These are phyloP conservation scores for Colletotrichum echinochloae DNA, from an alignment of 2,329 filamentous ascomycete genomes.

Conservation along the genomic window DNA sequence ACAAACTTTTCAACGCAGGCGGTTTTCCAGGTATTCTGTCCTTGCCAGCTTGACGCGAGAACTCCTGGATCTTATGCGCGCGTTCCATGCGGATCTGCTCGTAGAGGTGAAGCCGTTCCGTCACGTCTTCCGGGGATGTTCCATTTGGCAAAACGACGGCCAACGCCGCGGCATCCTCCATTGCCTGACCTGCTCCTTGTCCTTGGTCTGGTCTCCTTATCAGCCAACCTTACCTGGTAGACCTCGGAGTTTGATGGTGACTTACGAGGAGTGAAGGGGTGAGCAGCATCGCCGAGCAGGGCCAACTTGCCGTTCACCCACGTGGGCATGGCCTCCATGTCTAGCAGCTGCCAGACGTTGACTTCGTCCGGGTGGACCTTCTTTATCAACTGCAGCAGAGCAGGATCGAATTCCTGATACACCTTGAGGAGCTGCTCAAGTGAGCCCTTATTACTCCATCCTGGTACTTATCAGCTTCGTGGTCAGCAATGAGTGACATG, in stretches of 20 bases:
- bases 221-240: not conserved
- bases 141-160: slow-evolving; percentile 65
- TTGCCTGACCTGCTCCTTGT: slow-evolving; percentile 71
- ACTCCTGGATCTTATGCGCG: slow-evolving; percentile 68
- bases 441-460: slow-evolving; percentile 54
- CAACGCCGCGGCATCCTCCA: slow-evolving; percentile 74
- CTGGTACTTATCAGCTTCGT: slow-evolving; percentile 40
- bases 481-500: too few species aligned
- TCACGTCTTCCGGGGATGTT: slow-evolving; percentile 58
- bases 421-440: slow-evolving; percentile 53
- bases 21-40: slow-evolving; percentile 49
- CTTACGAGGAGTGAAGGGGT: slow-evolving; percentile 73
- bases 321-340: slow-evolving; percentile 68
- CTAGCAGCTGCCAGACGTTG: slow-evolving; percentile 70
- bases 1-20: slow-evolving; percentile 24
- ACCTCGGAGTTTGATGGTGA: not conserved
- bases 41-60: slow-evolving; percentile 63
- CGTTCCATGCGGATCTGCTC: slow-evolving; percentile 68
- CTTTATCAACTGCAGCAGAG: slow-evolving; percentile 53
- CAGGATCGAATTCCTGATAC: slow-evolving; percentile 57
- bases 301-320: slow-evolving; percentile 68
- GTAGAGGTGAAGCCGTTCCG: slow-evolving; percentile 69
- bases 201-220: slow-evolving; percentile 56
- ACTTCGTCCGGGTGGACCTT: slow-evolving; percentile 59
- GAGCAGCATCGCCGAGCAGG: slow-evolving; percentile 74